Percentiles rank a stretch among this genome's conserved stretches.
Evolutionary conservation across 2,329 filamentous ascomycete species (phyloP).

Genomic region (Ceratocystis papillata): DNA sequence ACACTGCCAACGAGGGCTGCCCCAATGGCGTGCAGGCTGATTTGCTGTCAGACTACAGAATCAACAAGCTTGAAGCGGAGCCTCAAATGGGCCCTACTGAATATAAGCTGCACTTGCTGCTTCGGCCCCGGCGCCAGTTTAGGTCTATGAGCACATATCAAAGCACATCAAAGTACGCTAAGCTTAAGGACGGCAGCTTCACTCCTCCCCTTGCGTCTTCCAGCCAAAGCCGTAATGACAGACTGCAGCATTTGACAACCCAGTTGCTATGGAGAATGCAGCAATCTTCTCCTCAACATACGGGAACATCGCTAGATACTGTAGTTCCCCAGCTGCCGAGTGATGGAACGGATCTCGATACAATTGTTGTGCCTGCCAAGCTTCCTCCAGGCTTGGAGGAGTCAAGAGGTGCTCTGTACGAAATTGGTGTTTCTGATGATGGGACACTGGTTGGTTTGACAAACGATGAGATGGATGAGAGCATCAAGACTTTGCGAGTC

Average conservation of each 20-base stretch:
- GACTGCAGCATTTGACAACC: constrained; percentile 84
- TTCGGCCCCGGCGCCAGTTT: constrained; percentile 68
- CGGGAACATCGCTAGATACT: constrained; percentile 62
- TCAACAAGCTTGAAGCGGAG: constrained; percentile 74
- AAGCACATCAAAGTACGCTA: constrained; percentile 19
- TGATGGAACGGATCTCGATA: constrained; percentile 39
- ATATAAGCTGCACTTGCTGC: constrained; percentile 86
- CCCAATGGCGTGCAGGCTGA: constrained; percentile 28
- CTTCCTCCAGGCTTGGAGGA: constrained; percentile 75
- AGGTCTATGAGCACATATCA: constrained; percentile 53
- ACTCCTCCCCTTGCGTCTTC: constrained; percentile 37
- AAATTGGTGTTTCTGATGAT: constrained; percentile 93
- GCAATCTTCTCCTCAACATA: constrained; percentile 86
- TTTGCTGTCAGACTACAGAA: constrained; percentile 49
- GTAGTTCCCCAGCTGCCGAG: constrained; percentile 67
- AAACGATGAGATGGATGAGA: constrained; percentile 86
- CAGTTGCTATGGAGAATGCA: constrained; percentile 91
- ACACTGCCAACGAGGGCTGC: neutral
- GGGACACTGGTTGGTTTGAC: constrained; percentile 81
- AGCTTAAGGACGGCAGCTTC: constrained; percentile 19
- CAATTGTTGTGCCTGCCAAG: constrained; percentile 42
- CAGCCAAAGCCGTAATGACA: constrained; percentile 64
- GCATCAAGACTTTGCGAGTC: constrained; percentile 66
- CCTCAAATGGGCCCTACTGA: constrained; percentile 90
- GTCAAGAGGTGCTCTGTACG: constrained; percentile 84